Base-by-base conservation (phyloP, 305 asterid genomes). In the Caryopteris hybrid region DNA sequence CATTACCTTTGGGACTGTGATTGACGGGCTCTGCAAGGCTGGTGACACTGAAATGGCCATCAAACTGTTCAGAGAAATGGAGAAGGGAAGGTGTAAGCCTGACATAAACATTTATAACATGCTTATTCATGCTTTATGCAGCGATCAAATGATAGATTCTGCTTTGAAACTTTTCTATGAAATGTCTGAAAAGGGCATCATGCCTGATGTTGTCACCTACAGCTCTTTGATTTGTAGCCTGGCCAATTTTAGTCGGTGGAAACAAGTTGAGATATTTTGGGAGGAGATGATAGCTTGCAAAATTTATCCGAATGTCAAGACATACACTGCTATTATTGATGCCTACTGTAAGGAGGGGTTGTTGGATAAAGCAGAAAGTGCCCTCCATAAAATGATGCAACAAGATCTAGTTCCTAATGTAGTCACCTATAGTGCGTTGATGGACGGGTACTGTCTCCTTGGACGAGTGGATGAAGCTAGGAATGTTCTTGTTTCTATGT, bases 21-120 rank as follows among this genome's bases (percentile, higher is more conserved):
- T 70, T 1, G 54, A 70, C 46, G 74, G 74, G 8, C 67, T 69
- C 43, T 46, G 73, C 43, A 68, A 68, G 31, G 45, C 36, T 11
- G 61, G 67, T n/a, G 18, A 47, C n/a, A 46, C 68, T 38, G 12
- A 11, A 2, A 4, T 38, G 36, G 75, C 62, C 1, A 6, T 48
- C 18, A 42, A 61, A 29, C 13, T 70, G 27, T 33, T 70, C n/a
- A 22, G 50, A 25, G 62, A 3, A 46, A 47, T 70, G 61, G 53
- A 60, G 17, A 54, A 54, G 8, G 31, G 12, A 13, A 22, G 13
- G 10, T 38, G 39, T 66, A 14, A 6, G 51, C 71, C 71, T 9
- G 8, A 65, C 54, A 21, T 7, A 2, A 27, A 22, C 3, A 8
- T 50, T 3, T 64, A 45, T 36, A 57, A 1, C 25, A 57, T 27